A percentile compares a stretch with the other conserved stretches of the same genome.
These are phyloP conservation scores for Pyrenochaeta sp. DNA, from an alignment of 2,329 filamentous ascomycete genomes.

Conservation along the genomic window DNA sequence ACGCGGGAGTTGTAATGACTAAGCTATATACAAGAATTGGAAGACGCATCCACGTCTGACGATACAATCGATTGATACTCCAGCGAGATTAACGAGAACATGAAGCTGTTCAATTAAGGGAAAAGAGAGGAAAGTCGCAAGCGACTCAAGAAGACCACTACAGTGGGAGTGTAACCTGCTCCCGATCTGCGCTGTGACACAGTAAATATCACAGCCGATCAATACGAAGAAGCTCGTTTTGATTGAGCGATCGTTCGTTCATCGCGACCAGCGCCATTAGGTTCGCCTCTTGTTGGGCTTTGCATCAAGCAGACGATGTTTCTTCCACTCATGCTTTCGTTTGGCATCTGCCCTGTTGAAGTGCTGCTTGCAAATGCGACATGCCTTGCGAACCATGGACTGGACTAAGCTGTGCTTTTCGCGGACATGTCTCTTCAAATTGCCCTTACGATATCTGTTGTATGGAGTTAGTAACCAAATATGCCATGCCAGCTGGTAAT, in stretches of 20 bases:
- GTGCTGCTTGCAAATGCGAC: conserved; percentile 6
- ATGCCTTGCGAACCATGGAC: not conserved
- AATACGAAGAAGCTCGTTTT: not conserved
- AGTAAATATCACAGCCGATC: conserved; percentile 1
- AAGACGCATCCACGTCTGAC: not conserved
- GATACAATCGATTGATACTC: not conserved
- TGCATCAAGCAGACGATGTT: conserved; percentile 9
- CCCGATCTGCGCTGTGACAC: conserved; percentile 16
- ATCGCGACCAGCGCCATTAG: not conserved
- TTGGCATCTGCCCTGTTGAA: conserved; percentile 21
- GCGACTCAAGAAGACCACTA: not conserved
- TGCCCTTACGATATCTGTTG: conserved; percentile 18
- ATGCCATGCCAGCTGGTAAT: not conserved
- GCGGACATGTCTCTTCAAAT: conserved; percentile 15
- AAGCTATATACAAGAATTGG: conserved; percentile 2
- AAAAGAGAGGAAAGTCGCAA: conserved; percentile 3
- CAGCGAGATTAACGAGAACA: not conserved
- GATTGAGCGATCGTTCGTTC: too few relatives aligned
- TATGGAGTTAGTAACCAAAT: conserved; percentile 1
- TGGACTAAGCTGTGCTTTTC: not conserved
- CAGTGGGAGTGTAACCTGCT: conserved; percentile 5
- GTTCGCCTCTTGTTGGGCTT: conserved; percentile 17
- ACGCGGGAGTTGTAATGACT: not conserved
- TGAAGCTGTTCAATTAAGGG: not conserved
- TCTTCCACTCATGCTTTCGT: conserved; percentile 27